These are phyloP conservation scores for Rhizophagus prolifer DNA, from an alignment of 192 early-diverging fungal genomes.

Conservation along the genomic window DNA sequence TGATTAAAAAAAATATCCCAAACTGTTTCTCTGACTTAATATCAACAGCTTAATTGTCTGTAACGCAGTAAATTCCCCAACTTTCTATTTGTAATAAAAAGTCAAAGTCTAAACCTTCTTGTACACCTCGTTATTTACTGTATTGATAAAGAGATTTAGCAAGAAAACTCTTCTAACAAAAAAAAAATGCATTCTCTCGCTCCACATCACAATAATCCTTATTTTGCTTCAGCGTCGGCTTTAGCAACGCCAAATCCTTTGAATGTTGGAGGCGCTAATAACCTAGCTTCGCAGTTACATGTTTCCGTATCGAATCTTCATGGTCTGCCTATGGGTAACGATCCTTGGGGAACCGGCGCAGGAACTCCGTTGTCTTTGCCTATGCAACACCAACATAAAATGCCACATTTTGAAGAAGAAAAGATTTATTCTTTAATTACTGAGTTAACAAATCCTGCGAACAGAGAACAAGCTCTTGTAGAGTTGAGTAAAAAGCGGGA, in stretches of 20 bases:
- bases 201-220: constrained; percentile 38
- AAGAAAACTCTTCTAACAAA: neutral
- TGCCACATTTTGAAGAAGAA: constrained; percentile 64
- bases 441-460: constrained; percentile 73
- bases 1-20: too few species aligned
- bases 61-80: too few species aligned
- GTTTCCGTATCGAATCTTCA: constrained; percentile 28
- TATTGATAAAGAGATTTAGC: neutral
- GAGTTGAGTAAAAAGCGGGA: constrained; percentile 94
- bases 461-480: constrained; percentile 86
- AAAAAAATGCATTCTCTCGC: constrained; percentile 30
- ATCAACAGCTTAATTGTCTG: too few species aligned
- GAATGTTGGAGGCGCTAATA: constrained; percentile 31
- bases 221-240: constrained; percentile 35
- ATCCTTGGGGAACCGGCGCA: constrained; percentile 30
- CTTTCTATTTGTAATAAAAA: too few species aligned
- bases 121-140: neutral
- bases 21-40: too few species aligned
- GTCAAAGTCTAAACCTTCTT: too few species aligned
- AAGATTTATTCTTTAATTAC: constrained; percentile 87
- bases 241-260: constrained; percentile 26
- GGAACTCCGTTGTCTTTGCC: constrained; percentile 32
- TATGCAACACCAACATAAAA: constrained; percentile 47
- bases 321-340: constrained; percentile 8
- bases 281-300: constrained; percentile 26